Percentiles rank a stretch among this genome's conserved stretches.
Conservation (phyloP, 1,139 yeast genomes). For the Saccharomyces hybrid region DNA sequence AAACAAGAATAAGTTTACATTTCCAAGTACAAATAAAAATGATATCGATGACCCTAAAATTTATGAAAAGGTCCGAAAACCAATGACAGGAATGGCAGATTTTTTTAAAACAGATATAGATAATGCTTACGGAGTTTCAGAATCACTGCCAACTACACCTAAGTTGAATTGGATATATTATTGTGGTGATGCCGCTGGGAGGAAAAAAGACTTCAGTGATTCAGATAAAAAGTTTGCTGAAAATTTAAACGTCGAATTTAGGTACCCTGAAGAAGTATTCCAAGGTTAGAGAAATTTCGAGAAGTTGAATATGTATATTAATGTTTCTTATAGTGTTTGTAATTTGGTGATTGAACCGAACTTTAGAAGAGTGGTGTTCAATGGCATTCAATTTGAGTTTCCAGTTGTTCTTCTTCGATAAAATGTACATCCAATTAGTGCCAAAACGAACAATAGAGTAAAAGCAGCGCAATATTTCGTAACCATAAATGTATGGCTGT, state of each 20-base stretch:
- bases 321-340: not conserved
- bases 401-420: not conserved
- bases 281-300: not conserved
- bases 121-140: not conserved
- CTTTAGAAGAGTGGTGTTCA: not conserved
- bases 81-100: constrained; percentile 65
- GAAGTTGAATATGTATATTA: not conserved
- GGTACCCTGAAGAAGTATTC: constrained; percentile 59
- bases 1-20: constrained; percentile 6
- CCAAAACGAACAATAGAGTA: constrained; percentile 11
- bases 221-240: constrained; percentile 66
- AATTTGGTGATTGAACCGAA: not conserved
- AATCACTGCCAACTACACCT: constrained; percentile 18
- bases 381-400: not conserved
- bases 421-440: constrained; percentile 10
- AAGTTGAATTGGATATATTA: constrained; percentile 46
- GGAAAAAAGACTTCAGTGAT: constrained; percentile 67
- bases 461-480: constrained; percentile 13
- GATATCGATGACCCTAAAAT: constrained; percentile 7
- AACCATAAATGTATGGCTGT: constrained; percentile 23
- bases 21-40: constrained; percentile 14
- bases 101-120: constrained; percentile 36
- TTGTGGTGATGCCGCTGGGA: constrained; percentile 97
- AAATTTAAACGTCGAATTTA: constrained; percentile 45
- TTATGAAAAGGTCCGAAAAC: constrained; percentile 55